Conservation (phyloP, 176 grass and related monocot genomes). For the Chloris gayana region DNA sequence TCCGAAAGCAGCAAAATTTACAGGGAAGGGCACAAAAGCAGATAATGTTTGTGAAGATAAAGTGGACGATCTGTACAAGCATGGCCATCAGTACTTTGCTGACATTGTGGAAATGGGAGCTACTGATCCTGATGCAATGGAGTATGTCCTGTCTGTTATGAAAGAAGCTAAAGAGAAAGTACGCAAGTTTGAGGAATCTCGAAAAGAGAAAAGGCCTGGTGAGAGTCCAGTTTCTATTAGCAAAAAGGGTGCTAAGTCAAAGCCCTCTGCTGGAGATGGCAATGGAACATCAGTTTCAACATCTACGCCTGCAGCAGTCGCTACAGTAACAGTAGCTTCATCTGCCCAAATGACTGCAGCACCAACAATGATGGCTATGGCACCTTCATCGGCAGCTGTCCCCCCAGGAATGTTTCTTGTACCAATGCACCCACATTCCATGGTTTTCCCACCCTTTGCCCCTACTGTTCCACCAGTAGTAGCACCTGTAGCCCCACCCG, state of each 20-base stretch:
- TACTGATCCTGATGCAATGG: slow-evolving; percentile 77
- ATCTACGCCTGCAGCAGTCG: background rate
- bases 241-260: slow-evolving; percentile 50
- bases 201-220: slow-evolving; percentile 58
- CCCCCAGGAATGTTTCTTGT: slow-evolving; percentile 64
- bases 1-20: slow-evolving; percentile 29
- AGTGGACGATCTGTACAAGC: slow-evolving; percentile 73
- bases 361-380: slow-evolving; percentile 52
- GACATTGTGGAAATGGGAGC: slow-evolving; percentile 91
- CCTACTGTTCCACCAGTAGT: slow-evolving; percentile 46
- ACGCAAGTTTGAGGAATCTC: slow-evolving; percentile 72
- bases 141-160: slow-evolving; percentile 80
- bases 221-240: slow-evolving; percentile 46
- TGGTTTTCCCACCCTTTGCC: slow-evolving; percentile 65
- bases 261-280: slow-evolving; percentile 40
- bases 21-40: slow-evolving; percentile 37
- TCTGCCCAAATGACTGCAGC: slow-evolving; percentile 36
- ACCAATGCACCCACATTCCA: slow-evolving; percentile 61
- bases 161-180: slow-evolving; percentile 93
- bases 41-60: slow-evolving; percentile 60
- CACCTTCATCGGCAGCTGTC: slow-evolving; percentile 43
- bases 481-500: slow-evolving; percentile 36
- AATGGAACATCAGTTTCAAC: slow-evolving; percentile 27
- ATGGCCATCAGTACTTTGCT: slow-evolving; percentile 75
- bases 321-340: slow-evolving; percentile 25